These are phyloP conservation scores for Phialocephala subalpina DNA, from an alignment of 2,329 filamentous ascomycete species.

Conservation along the genomic window DNA sequence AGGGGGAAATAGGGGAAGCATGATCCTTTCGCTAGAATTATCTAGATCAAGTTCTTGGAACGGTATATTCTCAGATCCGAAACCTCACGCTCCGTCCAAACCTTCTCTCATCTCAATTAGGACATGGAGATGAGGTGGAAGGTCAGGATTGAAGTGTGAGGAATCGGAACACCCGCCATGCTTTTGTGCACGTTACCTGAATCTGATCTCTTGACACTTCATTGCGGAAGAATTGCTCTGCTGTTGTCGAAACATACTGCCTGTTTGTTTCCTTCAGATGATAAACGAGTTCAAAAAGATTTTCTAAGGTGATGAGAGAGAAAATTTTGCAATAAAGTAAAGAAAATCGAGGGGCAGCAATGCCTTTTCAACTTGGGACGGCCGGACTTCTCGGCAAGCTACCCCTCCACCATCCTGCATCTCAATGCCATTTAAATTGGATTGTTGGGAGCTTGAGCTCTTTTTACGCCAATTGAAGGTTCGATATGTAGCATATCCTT, in stretches of 20 bases:
- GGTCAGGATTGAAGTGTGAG: slow-evolving; percentile 8
- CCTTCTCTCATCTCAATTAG: not conserved
- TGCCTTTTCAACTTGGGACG: not conserved
- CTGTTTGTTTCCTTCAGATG: slow-evolving; percentile 4
- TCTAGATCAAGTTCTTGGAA: slow-evolving; percentile 82
- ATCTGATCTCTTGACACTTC: slow-evolving; percentile 31
- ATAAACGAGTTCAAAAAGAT: not conserved
- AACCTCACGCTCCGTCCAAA: slow-evolving; percentile 29
- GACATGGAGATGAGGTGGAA: slow-evolving; percentile 4
- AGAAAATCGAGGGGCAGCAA: not conserved
- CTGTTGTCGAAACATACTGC: slow-evolving; percentile 30
- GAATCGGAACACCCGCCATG: slow-evolving; percentile 37
- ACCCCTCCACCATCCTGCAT: not conserved
- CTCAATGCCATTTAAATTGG: not conserved
- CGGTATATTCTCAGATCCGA: slow-evolving; percentile 79
- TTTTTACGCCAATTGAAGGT: slow-evolving; percentile 13
- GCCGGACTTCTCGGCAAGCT: not conserved
- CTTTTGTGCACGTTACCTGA: slow-evolving; percentile 39
- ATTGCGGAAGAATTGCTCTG: slow-evolving; percentile 27
- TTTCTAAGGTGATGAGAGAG: not conserved
- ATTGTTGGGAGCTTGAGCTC: slow-evolving; percentile 3
- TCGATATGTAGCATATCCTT: slow-evolving; percentile 11
- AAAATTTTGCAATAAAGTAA: not conserved
- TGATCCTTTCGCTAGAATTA: slow-evolving; percentile 88
- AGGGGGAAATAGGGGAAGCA: slow-evolving; percentile 62